A percentile compares a stretch with the other conserved stretches of the same genome.
Evolutionary conservation across 75 land plant genomes (phyloP).

Genomic region (Sequoia sempervirens): DNA sequence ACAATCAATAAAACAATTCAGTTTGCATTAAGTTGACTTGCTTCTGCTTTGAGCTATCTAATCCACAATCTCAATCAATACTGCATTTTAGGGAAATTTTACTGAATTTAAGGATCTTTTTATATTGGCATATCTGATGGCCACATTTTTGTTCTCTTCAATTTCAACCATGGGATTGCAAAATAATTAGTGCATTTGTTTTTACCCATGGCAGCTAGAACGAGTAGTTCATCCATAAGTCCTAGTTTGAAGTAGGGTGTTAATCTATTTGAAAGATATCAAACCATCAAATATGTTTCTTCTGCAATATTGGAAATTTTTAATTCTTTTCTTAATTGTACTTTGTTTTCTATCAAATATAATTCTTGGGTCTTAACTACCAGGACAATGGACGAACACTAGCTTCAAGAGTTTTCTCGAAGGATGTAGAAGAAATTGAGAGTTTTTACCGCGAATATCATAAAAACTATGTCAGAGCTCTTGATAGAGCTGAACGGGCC

Average conservation of each 20-base stretch:
- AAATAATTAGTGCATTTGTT: neutral
- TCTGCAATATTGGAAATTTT: neutral
- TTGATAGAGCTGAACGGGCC: slow-evolving; percentile 84
- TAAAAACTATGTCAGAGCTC: slow-evolving; percentile 78
- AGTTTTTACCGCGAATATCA: slow-evolving; percentile 87
- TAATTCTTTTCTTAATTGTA: neutral
- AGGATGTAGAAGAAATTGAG: slow-evolving; percentile 89
- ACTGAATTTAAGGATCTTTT: neutral
- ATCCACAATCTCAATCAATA: neutral
- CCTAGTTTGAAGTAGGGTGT: neutral
- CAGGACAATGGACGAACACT: slow-evolving; percentile 87
- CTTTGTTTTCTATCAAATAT: neutral
- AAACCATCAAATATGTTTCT: neutral
- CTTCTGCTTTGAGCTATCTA: neutral
- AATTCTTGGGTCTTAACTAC: neutral
- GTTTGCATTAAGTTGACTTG: neutral
- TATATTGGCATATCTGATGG: neutral
- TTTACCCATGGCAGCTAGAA: neutral
- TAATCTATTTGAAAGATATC: neutral
- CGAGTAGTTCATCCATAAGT: neutral
- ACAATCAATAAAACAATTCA: neutral
- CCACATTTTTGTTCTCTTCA: neutral
- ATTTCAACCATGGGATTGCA: neutral
- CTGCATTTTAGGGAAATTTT: neutral
- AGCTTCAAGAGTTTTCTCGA: slow-evolving; percentile 58